Evolutionary conservation across 75 land plant genomes (phyloP), one percentile per base, ranked within the genome.

Genomic region (Pinus albicaulis): DNA sequence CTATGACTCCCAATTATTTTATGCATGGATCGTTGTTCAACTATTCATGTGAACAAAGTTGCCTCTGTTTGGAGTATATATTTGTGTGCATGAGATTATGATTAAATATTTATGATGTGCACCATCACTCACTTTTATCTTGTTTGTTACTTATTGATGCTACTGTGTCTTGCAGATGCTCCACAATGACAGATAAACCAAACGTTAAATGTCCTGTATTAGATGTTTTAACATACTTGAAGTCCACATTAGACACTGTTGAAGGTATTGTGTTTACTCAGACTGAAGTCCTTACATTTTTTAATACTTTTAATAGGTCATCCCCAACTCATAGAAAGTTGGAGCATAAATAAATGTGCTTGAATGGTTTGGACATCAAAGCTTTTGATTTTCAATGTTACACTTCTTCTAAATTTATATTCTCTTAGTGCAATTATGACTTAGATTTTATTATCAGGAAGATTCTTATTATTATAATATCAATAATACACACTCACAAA

Each of bases 81-180:
- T 12, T 62, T 28, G 34, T 62, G 36, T 14, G 65, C 34, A 25
- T 25, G 36, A 62, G 65, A 4, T 26, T 62, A 26, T 62, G 28
- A 62, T 26, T 62, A 31, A 62, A 17, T 62, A 26, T 62, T 4
- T 13, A 62, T 31, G 28, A 62, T 62, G 34, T 24, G 28, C 17
- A 62, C 36, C 26, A 13, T 14, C 14, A 26, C 15, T 28, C 31
- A 28, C 31, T 28, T 26, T 62, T 62, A 62, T 23, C 65, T 62
- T 26, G 34, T 0, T 31, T 11, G 19, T 31, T 28, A 62, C 25
- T 28, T 34, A 62, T 62, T 23, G 65, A 62, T 62, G 65, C 34
- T 62, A 62, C 34, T 23, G 34, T 62, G 65, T 62, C 28, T 26
- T 62, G 65, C 65, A 62, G 65, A 28, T 62, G 65, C 34, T 62